Evolutionary conservation across 2,329 filamentous ascomycete species (phyloP).

Genomic region (Ophiostoma sp.): DNA sequence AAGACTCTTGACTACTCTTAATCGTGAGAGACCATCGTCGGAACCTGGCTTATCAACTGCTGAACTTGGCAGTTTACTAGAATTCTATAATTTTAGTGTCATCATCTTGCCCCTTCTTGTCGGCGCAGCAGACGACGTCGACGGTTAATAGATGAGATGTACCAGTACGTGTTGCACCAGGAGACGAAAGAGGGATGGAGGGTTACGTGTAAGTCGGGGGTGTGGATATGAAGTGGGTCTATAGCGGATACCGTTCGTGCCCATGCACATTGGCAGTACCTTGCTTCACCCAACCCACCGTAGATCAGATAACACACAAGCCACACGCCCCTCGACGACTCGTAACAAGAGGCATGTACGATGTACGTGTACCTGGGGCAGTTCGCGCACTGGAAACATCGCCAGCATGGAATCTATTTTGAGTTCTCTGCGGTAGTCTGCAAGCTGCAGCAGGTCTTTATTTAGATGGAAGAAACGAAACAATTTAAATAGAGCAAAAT

Average conservation of each 20-base stretch:
- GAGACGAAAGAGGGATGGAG: background rate
- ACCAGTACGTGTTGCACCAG: background rate
- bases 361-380: background rate
- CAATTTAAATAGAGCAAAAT: background rate
- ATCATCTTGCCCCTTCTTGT: constrained; percentile 3
- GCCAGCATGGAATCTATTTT: background rate
- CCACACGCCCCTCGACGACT: background rate
- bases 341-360: background rate
- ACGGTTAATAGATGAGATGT: background rate
- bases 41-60: too few relatives aligned
- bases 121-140: constrained; percentile 4
- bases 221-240: background rate
- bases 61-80: too few relatives aligned
- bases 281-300: constrained; percentile 3
- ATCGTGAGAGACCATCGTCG: too few relatives aligned
- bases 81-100: background rate
- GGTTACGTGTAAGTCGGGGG: constrained; percentile 12
- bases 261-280: background rate
- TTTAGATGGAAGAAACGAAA: background rate
- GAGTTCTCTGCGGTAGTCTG: background rate
- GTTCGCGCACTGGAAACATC: background rate
- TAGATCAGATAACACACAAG: background rate
- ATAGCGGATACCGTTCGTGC: background rate
- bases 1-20: background rate
- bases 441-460: background rate